phyloP scores from a whole-genome alignment of 257 asterid species.

The Salvia rosmarinus region DNA sequence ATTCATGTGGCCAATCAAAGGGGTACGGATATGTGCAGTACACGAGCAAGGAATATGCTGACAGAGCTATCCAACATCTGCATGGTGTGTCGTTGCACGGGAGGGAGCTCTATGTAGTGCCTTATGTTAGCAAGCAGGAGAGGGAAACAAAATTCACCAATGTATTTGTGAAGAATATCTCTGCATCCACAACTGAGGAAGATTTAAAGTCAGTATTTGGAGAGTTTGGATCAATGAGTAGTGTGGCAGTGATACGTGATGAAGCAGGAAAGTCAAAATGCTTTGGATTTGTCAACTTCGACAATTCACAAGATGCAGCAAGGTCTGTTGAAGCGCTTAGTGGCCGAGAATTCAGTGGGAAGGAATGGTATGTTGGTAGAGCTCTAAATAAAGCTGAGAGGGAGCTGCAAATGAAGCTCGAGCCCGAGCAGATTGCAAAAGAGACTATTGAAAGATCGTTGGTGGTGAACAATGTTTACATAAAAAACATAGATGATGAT shows the following conservation, averaged over 20 bases:
- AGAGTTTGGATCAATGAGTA: constrained; percentile 53
- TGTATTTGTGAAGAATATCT: constrained; percentile 63
- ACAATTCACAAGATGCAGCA: constrained; percentile 59
- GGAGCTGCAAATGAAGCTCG: constrained; percentile 47
- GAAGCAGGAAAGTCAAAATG: constrained; percentile 58
- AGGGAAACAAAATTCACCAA: constrained; percentile 64
- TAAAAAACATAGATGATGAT: constrained; percentile 57
- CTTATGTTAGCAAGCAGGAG: constrained; percentile 61
- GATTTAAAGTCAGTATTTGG: constrained; percentile 50
- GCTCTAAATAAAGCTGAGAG: constrained; percentile 66
- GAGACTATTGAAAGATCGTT: constrained; percentile 46
- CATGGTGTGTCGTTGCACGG: constrained; percentile 48
- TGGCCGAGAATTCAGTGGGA: constrained; percentile 47
- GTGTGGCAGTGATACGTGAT: constrained; percentile 57
- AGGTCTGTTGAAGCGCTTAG: constrained; percentile 55
- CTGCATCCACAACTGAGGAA: constrained; percentile 52
- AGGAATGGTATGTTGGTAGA: constrained; percentile 62
- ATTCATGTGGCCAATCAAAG: constrained; percentile 55
- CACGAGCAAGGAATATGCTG: constrained; percentile 50
- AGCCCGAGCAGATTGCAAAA: constrained; percentile 43
- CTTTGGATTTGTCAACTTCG: constrained; percentile 74
- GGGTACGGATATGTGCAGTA: constrained; percentile 75
- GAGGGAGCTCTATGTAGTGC: constrained; percentile 51
- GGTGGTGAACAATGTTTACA: constrained; percentile 47
- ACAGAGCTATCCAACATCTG: constrained; percentile 49